phyloP scores from a whole-genome alignment of 164 flowering plant species.

The Stephania cephalantha region DNA sequence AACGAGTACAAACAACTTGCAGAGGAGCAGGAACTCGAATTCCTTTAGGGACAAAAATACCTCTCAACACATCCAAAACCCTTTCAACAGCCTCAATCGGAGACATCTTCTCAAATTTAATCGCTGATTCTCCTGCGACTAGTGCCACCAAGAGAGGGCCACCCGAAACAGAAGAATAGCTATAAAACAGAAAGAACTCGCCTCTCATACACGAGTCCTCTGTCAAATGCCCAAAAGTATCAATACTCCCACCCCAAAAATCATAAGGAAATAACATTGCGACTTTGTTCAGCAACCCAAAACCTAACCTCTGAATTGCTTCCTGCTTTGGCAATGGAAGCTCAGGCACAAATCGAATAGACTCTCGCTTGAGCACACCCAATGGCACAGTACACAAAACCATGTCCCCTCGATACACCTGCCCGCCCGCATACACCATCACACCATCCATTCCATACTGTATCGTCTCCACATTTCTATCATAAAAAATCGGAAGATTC shows the following conservation, averaged over 20 bases:
- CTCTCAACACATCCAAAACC: conserved; percentile 59
- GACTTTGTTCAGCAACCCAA: conserved; percentile 87
- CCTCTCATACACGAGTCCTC: conserved; percentile 75
- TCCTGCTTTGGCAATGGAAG: conserved; percentile 79
- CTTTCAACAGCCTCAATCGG: conserved; percentile 70
- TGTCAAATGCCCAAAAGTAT: conserved; percentile 89
- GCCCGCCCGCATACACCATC: conserved; percentile 62
- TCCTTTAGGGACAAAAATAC: conserved; percentile 76
- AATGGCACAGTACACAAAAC: conserved; percentile 88
- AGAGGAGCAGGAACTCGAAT: conserved; percentile 82
- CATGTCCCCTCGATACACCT: conserved; percentile 78
- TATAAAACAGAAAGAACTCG: conserved; percentile 88
- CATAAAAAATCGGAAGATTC: conserved; percentile 74
- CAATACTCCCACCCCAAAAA: conserved; percentile 97
- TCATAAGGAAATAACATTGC: conserved; percentile 85
- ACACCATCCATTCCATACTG: conserved; percentile 83
- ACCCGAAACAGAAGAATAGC: conserved; percentile 90
- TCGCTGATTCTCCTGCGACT: conserved; percentile 95
- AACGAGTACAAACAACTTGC: conserved; percentile 82
- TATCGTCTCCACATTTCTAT: conserved; percentile 50
- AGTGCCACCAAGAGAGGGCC: conserved; percentile 93
- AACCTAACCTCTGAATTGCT: conserved; percentile 84
- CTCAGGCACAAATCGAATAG: conserved; percentile 74
- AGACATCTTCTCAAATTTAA: conserved; percentile 67
- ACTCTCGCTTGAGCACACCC: conserved; percentile 85